phyloP scores from a whole-genome alignment of 2,329 filamentous ascomycete genomes.

The Neonectria hederae region DNA sequence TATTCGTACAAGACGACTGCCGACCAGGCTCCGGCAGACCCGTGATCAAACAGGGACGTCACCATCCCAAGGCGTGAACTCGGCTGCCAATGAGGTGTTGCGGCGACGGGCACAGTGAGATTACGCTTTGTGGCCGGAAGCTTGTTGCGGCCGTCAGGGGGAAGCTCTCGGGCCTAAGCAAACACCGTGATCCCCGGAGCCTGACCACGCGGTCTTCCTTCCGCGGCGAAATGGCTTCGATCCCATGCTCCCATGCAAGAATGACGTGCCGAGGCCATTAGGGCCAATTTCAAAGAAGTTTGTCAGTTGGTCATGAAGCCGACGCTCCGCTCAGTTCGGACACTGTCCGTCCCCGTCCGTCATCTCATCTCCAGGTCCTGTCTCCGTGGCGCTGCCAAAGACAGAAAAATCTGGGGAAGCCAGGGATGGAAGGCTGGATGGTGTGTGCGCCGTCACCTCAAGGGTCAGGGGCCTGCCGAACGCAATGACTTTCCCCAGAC shows the following conservation, averaged over 20 bases:
- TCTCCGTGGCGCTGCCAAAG: conserved; percentile 20
- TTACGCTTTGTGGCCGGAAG: conserved; percentile 34
- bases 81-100: conserved; percentile 27
- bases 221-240: conserved; percentile 9
- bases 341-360: background rate
- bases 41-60: conserved; percentile 34
- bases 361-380: conserved; percentile 13
- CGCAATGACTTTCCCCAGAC: conserved; percentile 40
- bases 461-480: conserved; percentile 40
- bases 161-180: conserved; percentile 16
- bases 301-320: conserved; percentile 6
- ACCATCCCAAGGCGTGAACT: conserved; percentile 22
- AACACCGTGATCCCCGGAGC: conserved; percentile 33
- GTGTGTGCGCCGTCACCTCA: conserved; percentile 43
- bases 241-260: conserved; percentile 4
- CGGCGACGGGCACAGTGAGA: conserved; percentile 22
- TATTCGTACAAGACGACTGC: background rate
- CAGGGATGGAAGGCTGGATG: conserved; percentile 43
- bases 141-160: conserved; percentile 33
- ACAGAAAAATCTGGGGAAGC: conserved; percentile 47
- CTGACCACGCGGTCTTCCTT: conserved; percentile 1
- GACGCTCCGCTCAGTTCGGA: conserved; percentile 4
- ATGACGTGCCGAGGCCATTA: conserved; percentile 1
- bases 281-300: background rate
- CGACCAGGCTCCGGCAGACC: conserved; percentile 18